These are phyloP conservation scores for Chloromonas sp. DNA, from an alignment of 163 green algal genomes.

Conservation along the genomic window DNA sequence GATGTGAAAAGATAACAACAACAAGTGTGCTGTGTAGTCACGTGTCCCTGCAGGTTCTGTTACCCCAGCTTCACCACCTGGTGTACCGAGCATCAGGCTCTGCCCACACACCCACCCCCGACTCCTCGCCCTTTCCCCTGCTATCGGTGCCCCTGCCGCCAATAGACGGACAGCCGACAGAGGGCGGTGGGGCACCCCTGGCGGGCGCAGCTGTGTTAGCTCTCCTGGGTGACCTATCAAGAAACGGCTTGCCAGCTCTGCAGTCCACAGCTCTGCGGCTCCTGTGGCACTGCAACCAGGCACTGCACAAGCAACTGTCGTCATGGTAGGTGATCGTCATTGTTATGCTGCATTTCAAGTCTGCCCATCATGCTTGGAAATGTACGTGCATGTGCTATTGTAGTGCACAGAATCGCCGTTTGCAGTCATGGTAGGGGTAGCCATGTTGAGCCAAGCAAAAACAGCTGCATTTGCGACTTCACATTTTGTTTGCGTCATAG, in stretches of 20 bases:
- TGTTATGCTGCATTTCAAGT: no score
- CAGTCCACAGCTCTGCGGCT: slow-evolving; percentile 59
- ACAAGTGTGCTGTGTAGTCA: no score
- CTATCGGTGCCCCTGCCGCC: not conserved
- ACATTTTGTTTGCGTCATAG: no score
- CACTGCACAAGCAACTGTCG: slow-evolving; percentile 75
- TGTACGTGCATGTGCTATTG: no score
- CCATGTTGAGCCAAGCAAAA: no score
- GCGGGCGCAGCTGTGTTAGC: slow-evolving; percentile 47
- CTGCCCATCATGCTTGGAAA: no score
- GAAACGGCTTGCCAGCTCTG: slow-evolving; percentile 57
- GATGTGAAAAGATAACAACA: no score
- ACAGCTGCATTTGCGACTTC: no score
- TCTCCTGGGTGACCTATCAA: slow-evolving; percentile 35
- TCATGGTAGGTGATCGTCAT: slow-evolving; percentile 47
- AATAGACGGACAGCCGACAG: no score
- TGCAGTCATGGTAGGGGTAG: no score
- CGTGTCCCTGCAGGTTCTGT: slow-evolving; percentile 41
- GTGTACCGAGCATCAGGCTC: slow-evolving; percentile 21
- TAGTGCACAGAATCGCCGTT: no score
- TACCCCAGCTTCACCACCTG: slow-evolving; percentile 59
- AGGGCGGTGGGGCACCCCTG: not conserved
- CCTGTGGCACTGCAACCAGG: slow-evolving; percentile 80
- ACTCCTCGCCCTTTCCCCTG: not conserved
- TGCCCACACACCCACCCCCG: not conserved